Evolutionary conservation across 2,329 filamentous ascomycete species (phyloP), one percentile per base, ranked within the genome.

Genomic region (Aspergillus amoenus): DNA sequence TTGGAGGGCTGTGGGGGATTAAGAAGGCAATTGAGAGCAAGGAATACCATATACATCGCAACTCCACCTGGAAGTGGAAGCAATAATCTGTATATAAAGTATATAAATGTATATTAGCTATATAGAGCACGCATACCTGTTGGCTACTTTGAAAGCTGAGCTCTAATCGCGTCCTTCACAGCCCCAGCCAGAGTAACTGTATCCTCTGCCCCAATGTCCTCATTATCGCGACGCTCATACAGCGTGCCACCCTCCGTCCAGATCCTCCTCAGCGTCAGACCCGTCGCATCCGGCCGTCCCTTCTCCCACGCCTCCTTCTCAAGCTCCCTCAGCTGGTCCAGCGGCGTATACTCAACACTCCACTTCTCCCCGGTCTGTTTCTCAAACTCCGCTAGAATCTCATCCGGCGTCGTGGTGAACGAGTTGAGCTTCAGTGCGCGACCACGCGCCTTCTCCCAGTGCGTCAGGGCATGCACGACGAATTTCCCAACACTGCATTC

Each of bases 221-320:
- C 80, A 64, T 91, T 91, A 67, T 90, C 88, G 54, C 85, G 82
- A 71, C 83, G 82, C 1, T 84, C 81, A 67, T 91, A 91, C 45
- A 91, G 70, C 0, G 88, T 91, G 1, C 86, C 86, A 0, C 89
- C 89, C 65, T 89, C 84, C 0, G 83, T 82, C 89, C 88, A 91
- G 50, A 91, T 91, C 17, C 89, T 76, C 45, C 85, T 77, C 62
- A 91, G 73, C 0, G 88, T 90, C 48, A 81, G 78, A 1, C 76
- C 62, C 0, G 84, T 84, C 0, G 85, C 86, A 17, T 68, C 59
- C 0, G 85, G 79, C 46, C 78, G 72, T 0, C 78, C 78, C 34
- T 78, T 75, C 15, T 78, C 78, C 84, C 85, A 89, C 0, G 81
- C 79, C 66, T 84, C 78, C 52, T 80, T 68, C 74, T 92, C 89